Conservation (phyloP, 352 stramenopile species). For the Globisporangium polare region DNA sequence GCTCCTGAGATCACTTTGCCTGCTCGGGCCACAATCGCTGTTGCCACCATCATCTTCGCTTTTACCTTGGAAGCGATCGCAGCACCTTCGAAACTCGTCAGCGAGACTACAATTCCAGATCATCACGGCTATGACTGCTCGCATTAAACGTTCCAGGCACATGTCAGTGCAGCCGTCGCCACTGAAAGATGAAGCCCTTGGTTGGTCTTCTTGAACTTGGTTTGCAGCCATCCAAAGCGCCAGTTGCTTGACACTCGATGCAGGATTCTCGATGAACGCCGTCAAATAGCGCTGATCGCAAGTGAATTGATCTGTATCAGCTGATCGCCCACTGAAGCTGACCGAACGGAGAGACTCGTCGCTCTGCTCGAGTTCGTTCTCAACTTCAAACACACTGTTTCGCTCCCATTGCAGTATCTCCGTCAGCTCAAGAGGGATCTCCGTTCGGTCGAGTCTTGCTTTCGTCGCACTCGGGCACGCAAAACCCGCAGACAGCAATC, state of each 20-base stretch:
- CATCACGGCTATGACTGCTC: neutral
- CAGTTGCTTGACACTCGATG: neutral
- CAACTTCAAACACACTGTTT: conserved; percentile 46
- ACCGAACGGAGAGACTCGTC: neutral
- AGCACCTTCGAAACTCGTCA: neutral
- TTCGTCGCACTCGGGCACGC: neutral
- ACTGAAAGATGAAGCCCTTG: neutral
- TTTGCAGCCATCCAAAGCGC: neutral
- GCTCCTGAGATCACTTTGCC: neutral
- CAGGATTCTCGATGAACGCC: neutral
- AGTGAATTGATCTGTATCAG: neutral
- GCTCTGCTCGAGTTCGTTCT: conserved; percentile 36
- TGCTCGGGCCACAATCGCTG: too few relatives aligned
- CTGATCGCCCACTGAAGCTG: neutral
- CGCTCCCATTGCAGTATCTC: conserved; percentile 40
- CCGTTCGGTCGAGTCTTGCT: neutral
- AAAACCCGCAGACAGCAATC: neutral
- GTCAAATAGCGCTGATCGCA: neutral
- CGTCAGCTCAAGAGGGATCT: neutral
- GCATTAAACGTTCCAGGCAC: neutral
- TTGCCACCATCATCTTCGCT: neutral
- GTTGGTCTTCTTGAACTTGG: neutral
- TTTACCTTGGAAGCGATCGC: neutral
- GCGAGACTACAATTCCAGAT: conserved; percentile 9
- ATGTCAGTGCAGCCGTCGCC: neutral